Evolutionary conservation across 164 flowering plant species (phyloP).

Genomic region (Warburgia ugandensis): DNA sequence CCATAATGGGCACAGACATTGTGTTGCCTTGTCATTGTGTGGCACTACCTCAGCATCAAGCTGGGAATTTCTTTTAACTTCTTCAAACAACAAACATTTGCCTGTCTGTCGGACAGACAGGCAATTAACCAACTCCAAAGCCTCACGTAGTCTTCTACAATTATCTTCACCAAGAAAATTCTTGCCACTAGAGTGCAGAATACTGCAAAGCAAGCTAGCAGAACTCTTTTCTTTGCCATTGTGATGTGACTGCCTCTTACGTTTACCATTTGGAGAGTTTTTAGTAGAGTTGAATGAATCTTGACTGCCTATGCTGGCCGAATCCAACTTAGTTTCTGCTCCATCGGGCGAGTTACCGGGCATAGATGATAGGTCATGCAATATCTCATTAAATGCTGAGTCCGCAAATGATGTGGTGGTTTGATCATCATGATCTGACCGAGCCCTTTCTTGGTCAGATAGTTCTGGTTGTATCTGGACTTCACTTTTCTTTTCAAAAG

Average conservation of each 20-base stretch:
- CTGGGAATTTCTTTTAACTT: constrained; percentile 13
- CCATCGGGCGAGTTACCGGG: constrained; percentile 10
- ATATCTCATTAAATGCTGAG: constrained; percentile 60
- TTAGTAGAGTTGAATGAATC: not conserved
- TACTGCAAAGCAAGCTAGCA: constrained; percentile 25
- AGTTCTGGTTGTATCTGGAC: constrained; percentile 10
- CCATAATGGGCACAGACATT: constrained; percentile 74
- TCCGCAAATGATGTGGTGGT: constrained; percentile 33
- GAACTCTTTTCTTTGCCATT: constrained; percentile 7
- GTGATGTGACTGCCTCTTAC: constrained; percentile 14
- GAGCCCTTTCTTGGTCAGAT: constrained; percentile 8
- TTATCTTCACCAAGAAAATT: constrained; percentile 25
- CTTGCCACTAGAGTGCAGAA: constrained; percentile 20
- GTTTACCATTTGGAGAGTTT: constrained; percentile 17
- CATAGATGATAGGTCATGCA: constrained; percentile 49
- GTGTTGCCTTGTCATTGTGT: constrained; percentile 7
- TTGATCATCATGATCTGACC: constrained; percentile 3
- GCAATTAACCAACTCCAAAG: constrained; percentile 47
- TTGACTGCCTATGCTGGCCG: constrained; percentile 1
- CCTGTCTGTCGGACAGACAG: constrained; percentile 22
- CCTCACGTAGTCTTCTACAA: constrained; percentile 23
- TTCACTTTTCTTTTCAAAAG: constrained; percentile 53
- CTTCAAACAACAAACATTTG: constrained; percentile 11
- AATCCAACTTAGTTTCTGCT: constrained; percentile 5
- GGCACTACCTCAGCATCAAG: constrained; percentile 5